Evolutionary conservation across 345 rosid species (phyloP).

Genomic region (Ceriops zippeliana): DNA sequence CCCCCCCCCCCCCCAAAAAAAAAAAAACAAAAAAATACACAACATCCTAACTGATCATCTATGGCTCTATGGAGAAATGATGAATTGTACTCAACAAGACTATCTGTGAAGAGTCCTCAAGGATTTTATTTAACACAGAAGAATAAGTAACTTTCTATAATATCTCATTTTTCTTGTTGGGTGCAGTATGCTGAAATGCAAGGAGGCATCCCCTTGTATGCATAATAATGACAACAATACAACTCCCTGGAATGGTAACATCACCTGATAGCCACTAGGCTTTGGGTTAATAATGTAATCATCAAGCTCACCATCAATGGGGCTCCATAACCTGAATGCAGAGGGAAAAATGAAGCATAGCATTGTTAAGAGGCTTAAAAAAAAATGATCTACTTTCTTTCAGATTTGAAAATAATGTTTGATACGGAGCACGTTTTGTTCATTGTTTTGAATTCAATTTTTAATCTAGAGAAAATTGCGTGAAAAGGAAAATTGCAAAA

Average conservation of each 20-base stretch:
- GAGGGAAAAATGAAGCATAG: too few species aligned
- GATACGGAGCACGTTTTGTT: too few species aligned
- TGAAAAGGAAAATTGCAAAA: too few species aligned
- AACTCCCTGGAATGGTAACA: not conserved
- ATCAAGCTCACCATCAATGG: constrained; percentile 76
- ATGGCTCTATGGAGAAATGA: not conserved
- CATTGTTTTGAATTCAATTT: too few species aligned
- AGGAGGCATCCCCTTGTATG: not conserved
- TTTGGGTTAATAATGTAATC: constrained; percentile 78
- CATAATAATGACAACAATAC: not conserved
- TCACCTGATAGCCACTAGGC: constrained; percentile 78
- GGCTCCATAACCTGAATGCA: constrained; percentile 61
- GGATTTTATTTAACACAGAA: constrained; percentile 2
- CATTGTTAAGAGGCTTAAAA: too few species aligned
- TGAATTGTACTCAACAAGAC: not conserved
- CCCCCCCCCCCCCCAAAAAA: not conserved
- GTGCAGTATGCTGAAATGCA: not conserved
- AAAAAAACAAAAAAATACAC: too few species aligned
- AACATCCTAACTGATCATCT: not conserved
- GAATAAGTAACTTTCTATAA: not conserved
- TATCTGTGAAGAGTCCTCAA: not conserved
- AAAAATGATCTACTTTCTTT: too few species aligned
- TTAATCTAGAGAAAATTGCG: too few species aligned
- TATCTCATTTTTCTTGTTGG: not conserved
- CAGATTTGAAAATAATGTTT: too few species aligned